These are phyloP conservation scores for Serendipita sp. DNA, from an alignment of 768 basidiomycete genomes.

Conservation along the genomic window DNA sequence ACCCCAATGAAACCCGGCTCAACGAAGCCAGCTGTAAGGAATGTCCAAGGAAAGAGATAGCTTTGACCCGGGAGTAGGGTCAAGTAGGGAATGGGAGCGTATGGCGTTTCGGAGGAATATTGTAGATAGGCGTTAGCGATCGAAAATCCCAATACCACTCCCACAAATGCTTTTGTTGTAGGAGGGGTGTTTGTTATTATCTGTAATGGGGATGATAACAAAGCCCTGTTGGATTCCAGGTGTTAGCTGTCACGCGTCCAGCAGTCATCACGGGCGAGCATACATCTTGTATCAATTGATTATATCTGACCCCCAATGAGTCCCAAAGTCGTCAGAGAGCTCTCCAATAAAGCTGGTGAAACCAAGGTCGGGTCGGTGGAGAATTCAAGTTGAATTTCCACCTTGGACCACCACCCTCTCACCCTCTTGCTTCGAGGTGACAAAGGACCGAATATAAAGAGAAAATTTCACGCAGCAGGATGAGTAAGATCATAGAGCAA, in stretches of 20 bases:
- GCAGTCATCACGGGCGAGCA: not conserved
- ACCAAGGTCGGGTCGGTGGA: no score
- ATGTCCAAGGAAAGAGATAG: constrained; percentile 81
- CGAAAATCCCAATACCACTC: constrained; percentile 40
- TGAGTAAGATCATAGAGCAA: no score
- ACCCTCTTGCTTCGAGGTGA: no score
- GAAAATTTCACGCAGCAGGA: no score
- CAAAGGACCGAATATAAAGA: no score
- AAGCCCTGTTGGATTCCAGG: constrained; percentile 37
- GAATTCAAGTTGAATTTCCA: no score
- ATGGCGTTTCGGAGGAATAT: constrained; percentile 30
- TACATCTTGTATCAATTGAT: not conserved
- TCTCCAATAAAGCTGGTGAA: no score
- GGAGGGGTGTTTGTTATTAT: constrained; percentile 58
- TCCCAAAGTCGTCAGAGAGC: no score
- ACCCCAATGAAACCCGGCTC: constrained; percentile 79
- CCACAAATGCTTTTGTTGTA: constrained; percentile 56
- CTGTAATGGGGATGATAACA: constrained; percentile 55
- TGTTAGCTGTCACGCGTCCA: not conserved
- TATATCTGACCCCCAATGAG: no score
- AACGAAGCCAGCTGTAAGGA: constrained; percentile 75
- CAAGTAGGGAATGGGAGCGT: constrained; percentile 42
- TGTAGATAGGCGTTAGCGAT: constrained; percentile 43
- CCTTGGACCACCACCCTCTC: no score
- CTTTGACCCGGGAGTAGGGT: constrained; percentile 67